Percentiles rank a stretch among this genome's conserved stretches.
phyloP scores from a whole-genome alignment of 1,284 basidiomycete species.

The Coniferiporia weirii region DNA sequence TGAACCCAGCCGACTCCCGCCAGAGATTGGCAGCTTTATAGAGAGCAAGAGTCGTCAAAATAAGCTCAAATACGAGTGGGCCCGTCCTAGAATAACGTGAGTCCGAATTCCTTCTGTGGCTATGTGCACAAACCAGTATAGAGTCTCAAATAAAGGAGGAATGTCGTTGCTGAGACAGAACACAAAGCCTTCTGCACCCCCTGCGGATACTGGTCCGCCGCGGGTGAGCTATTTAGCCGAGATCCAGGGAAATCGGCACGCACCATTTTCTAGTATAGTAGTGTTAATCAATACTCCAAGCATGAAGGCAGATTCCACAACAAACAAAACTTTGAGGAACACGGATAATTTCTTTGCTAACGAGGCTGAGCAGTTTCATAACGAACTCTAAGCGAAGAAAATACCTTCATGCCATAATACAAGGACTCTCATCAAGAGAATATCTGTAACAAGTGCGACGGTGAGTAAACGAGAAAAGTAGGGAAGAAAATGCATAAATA shows the following conservation, averaged over 20 bases:
- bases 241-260: neutral
- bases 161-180: neutral
- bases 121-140: neutral
- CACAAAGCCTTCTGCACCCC: neutral
- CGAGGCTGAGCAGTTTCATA: neutral
- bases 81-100: neutral
- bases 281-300: neutral
- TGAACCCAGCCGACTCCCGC: neutral
- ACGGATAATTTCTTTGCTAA: neutral
- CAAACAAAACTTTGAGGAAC: neutral
- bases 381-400: neutral
- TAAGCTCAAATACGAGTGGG: conserved; percentile 1
- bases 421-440: conserved; percentile 6
- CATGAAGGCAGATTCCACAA: neutral
- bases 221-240: neutral
- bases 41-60: conserved; percentile 4
- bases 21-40: neutral
- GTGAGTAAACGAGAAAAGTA: neutral
- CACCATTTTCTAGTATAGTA: neutral
- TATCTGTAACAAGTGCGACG: neutral
- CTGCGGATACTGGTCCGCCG: neutral
- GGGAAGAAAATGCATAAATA: neutral
- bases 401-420: neutral
- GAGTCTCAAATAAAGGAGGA: neutral
- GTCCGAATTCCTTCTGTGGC: too few species aligned